Conservation (phyloP, 495 filamentous ascomycete species). For the Aspergillus conjunctus region DNA sequence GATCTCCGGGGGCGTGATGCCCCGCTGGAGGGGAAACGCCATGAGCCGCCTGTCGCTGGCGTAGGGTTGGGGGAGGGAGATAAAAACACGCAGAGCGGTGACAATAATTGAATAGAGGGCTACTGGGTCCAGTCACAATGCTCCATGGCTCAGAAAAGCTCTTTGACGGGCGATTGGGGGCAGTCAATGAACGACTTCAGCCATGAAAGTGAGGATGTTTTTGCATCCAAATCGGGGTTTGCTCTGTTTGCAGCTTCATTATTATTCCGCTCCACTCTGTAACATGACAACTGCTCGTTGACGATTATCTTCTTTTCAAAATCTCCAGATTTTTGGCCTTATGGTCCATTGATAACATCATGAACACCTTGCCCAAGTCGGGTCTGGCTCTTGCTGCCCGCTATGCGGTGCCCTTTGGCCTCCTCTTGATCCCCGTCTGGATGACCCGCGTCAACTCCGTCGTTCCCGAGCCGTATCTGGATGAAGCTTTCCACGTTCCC, state of each 20-base stretch:
- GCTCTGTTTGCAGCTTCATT: slow-evolving; percentile 36
- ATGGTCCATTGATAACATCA: slow-evolving; percentile 29
- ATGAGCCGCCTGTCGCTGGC: slow-evolving; percentile 47
- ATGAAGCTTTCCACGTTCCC: slow-evolving; percentile 93
- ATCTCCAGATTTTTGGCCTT: neutral
- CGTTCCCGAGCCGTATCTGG: slow-evolving; percentile 83
- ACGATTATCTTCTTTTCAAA: neutral
- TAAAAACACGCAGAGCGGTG: neutral
- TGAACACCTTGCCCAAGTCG: slow-evolving; percentile 41
- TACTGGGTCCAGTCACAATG: slow-evolving; percentile 4
- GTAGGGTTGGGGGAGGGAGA: neutral
- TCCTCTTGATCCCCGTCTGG: slow-evolving; percentile 45
- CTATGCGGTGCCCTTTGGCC: slow-evolving; percentile 45
- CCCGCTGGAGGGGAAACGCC: slow-evolving; percentile 80
- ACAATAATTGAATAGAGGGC: neutral
- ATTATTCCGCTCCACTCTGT: no score
- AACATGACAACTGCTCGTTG: no score
- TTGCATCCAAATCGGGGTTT: slow-evolving; percentile 25
- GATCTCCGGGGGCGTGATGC: slow-evolving; percentile 85
- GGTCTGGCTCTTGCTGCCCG: slow-evolving; percentile 45
- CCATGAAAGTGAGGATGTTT: neutral
- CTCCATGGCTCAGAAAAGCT: slow-evolving; percentile 1
- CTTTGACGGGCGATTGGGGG: slow-evolving; percentile 1
- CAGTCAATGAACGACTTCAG: neutral
- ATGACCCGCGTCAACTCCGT: slow-evolving; percentile 39